Evolutionary conservation across 1,284 basidiomycete species (phyloP).

Genomic region (Butyriboletus appendiculatus): DNA sequence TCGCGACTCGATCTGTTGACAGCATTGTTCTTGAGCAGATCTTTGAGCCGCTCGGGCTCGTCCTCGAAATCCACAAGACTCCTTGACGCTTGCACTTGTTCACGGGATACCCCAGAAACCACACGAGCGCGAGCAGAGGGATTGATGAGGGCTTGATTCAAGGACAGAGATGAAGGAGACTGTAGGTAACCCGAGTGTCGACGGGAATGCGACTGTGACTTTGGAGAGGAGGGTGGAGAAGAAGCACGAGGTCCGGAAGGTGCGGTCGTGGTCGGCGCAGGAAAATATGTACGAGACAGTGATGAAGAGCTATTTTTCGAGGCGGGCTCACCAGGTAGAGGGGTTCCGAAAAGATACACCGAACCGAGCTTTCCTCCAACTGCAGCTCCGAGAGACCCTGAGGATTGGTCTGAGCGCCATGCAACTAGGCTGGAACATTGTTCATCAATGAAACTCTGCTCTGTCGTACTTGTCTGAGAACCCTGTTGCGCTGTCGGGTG

Average conservation of each 20-base stretch:
- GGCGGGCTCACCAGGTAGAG: constrained; percentile 20
- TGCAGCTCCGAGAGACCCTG: constrained; percentile 24
- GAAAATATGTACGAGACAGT: constrained; percentile 13
- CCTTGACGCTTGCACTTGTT: constrained; percentile 54
- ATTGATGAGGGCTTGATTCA: constrained; percentile 29
- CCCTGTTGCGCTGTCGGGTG: constrained; percentile 7
- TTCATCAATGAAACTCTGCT: constrained; percentile 30
- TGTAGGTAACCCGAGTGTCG: constrained; percentile 29
- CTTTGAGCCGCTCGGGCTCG: constrained; percentile 71
- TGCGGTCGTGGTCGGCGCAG: constrained; percentile 15
- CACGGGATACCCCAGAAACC: constrained; percentile 66
- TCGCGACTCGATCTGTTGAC: constrained; percentile 43
- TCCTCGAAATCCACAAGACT: constrained; percentile 79
- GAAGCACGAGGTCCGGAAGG: constrained; percentile 30
- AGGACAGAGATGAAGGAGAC: constrained; percentile 38
- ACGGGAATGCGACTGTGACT: constrained; percentile 24
- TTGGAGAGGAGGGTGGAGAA: constrained; percentile 38
- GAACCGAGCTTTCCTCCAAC: constrained; percentile 40
- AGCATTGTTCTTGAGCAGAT: constrained; percentile 57
- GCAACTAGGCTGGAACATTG: constrained; percentile 19
- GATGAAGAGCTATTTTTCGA: constrained; percentile 10
- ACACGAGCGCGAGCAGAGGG: constrained; percentile 46
- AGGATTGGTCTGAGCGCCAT: constrained; percentile 18
- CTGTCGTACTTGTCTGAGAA: constrained; percentile 13
- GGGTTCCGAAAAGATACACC: constrained; percentile 36